A percentile compares a stretch with the other conserved stretches of the same genome.
These are phyloP conservation scores for Hanseniaspora valbyensis DNA, from an alignment of 805 yeast genomes.

Conservation along the genomic window DNA sequence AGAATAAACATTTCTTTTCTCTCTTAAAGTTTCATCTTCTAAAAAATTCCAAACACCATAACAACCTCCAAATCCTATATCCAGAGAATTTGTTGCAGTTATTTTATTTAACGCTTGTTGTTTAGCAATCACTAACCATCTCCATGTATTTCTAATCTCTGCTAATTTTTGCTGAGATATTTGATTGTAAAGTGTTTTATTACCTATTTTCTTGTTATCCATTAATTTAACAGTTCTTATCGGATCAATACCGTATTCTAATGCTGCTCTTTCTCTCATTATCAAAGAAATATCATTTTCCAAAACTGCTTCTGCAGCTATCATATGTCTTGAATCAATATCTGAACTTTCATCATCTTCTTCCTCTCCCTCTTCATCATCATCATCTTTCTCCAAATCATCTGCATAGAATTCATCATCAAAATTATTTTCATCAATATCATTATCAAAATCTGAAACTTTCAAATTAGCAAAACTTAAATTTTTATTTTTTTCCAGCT, in stretches of 20 bases:
- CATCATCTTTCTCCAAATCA: constrained; percentile 21
- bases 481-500: constrained; percentile 20
- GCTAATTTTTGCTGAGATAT: constrained; percentile 37
- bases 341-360: constrained; percentile 21
- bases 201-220: constrained; percentile 35
- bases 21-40: constrained; percentile 28
- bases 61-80: constrained; percentile 81
- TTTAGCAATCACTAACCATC: constrained; percentile 71
- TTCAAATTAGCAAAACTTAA: constrained; percentile 29
- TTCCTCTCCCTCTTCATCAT: constrained; percentile 20
- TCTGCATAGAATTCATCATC: constrained; percentile 2
- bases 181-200: not conserved
- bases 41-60: constrained; percentile 80
- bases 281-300: constrained; percentile 63
- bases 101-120: constrained; percentile 52
- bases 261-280: constrained; percentile 58
- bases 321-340: constrained; percentile 16
- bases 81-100: constrained; percentile 59
- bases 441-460: constrained; percentile 21
- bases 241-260: constrained; percentile 65
- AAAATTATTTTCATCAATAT: constrained; percentile 18
- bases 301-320: constrained; percentile 37
- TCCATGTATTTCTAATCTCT: constrained; percentile 75
- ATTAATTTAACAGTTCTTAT: constrained; percentile 49
- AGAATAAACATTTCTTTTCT: constrained; percentile 18